These are phyloP conservation scores for Mangifera indica DNA, from an alignment of 345 rosid species.

Conservation along the genomic window DNA sequence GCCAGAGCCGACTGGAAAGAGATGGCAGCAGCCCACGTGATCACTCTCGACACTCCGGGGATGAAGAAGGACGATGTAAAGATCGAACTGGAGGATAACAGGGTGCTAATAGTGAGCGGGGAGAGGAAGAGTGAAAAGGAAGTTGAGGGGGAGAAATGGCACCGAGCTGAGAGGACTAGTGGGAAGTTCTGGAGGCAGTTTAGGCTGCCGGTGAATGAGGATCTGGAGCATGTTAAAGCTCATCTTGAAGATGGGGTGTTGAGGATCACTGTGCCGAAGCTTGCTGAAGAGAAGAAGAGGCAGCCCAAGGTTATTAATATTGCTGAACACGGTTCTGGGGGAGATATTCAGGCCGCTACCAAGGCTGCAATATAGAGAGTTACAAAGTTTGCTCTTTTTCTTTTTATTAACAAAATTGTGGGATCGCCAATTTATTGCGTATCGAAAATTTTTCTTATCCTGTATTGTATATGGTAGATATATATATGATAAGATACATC, in stretches of 20 bases:
- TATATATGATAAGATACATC: too few relatives aligned
- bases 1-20: constrained; percentile 48
- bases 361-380: constrained; percentile 23
- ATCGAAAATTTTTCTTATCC: too few relatives aligned
- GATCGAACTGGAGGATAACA: constrained; percentile 39
- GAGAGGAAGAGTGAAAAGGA: constrained; percentile 31
- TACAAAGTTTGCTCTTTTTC: too few relatives aligned
- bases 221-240: constrained; percentile 34
- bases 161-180: constrained; percentile 32
- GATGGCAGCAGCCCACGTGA: constrained; percentile 20
- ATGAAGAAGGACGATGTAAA: constrained; percentile 39
- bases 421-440: too few relatives aligned
- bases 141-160: constrained; percentile 37
- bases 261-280: constrained; percentile 29
- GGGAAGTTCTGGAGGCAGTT: constrained; percentile 45
- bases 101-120: constrained; percentile 38
- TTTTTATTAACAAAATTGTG: too few relatives aligned
- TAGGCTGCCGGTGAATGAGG: constrained; percentile 33
- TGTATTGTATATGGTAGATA: too few relatives aligned
- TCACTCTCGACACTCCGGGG: constrained; percentile 37
- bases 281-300: constrained; percentile 31
- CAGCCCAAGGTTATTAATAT: constrained; percentile 43
- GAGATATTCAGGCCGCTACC: constrained; percentile 30
- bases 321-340: constrained; percentile 26
- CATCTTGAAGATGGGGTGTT: constrained; percentile 35